Base-by-base conservation (phyloP, 768 basidiomycete genomes). In the Mrakia blollopis region DNA sequence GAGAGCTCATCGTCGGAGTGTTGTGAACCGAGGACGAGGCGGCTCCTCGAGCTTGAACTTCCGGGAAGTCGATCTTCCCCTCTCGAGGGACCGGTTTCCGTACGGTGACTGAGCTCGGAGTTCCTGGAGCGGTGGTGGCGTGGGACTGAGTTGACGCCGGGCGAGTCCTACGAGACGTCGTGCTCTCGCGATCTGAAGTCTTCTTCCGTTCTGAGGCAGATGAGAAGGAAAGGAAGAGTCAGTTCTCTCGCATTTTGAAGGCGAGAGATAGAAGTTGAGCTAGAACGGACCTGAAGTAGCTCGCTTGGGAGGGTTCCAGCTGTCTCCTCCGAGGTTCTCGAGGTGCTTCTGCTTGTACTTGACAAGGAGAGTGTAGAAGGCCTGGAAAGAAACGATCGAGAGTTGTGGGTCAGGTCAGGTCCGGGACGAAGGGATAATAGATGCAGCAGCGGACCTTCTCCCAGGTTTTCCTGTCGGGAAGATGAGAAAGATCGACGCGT, bases 391-490 rank as follows among this genome's bases (percentile, higher is more conserved):
- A 61, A 16, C 16, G 32, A n/a, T 32, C 16, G 9, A 14, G 67
- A 39, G 25, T 18, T 16, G 5, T 44, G 16, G 14, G 44, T 44
- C 44, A 44, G 44, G 11, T 44, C 14, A 44, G 11, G 39, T 5
- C 11, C 39, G 39, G 39, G 11, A 11, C 39, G n/a, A 7, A 52
- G 14, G 6, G 41, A 74, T 91, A 86, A n/a, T 98, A 87, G 7
- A 98, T 85, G 81, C 92, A 90, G 83, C 98, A 99, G 68, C 98
- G 91, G 0, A 92, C 93, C 84, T 99, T 98, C 83, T 98, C 93
- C 92, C 93, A 95, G 37, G 91, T 95, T 72, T 89, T 89, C 74
- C 90, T 88, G 41, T 18, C 6, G 25, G 13, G n/a, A 16, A 3
- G 44, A 52, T 14, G 28, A 25, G 16, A 44, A 44, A 47, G 6